phyloP scores from a whole-genome alignment of 208 protist species.

The Trypanosoma melophagium region DNA sequence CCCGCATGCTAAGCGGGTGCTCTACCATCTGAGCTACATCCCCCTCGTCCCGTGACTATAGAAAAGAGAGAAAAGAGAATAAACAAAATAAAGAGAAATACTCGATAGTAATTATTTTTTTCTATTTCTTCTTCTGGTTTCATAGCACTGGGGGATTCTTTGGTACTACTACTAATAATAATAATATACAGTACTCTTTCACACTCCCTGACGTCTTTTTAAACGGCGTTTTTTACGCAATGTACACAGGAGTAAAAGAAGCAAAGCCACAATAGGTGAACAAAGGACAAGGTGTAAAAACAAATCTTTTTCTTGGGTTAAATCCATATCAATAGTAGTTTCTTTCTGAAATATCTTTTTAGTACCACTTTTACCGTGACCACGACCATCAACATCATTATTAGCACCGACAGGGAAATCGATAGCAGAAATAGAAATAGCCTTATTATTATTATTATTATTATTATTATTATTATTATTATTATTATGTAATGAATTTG shows the following conservation, averaged over 20 bases:
- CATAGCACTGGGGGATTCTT: no score
- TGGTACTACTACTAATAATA: no score
- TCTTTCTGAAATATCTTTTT: background rate
- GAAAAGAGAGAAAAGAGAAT: conserved; percentile 15
- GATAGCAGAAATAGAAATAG: background rate
- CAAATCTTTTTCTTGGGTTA: background rate
- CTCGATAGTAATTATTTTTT: background rate
- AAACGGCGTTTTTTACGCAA: background rate
- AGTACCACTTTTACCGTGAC: no score
- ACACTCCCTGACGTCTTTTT: background rate
- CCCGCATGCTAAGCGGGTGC: conserved; percentile 92
- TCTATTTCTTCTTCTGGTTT: no score
- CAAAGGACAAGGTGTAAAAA: background rate
- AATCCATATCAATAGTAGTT: background rate
- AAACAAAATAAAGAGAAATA: background rate
- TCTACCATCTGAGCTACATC: conserved; percentile 92
- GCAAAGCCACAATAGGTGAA: background rate
- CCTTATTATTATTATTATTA: background rate
- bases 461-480: background rate
- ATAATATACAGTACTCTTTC: no score
- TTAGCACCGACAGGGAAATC: no score
- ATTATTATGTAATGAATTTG: background rate
- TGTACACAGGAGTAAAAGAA: background rate
- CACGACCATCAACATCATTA: no score
- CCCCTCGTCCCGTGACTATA: conserved; percentile 23